Conservation (phyloP, 176 grass and related monocot genomes). For the Oryza officinalis region DNA sequence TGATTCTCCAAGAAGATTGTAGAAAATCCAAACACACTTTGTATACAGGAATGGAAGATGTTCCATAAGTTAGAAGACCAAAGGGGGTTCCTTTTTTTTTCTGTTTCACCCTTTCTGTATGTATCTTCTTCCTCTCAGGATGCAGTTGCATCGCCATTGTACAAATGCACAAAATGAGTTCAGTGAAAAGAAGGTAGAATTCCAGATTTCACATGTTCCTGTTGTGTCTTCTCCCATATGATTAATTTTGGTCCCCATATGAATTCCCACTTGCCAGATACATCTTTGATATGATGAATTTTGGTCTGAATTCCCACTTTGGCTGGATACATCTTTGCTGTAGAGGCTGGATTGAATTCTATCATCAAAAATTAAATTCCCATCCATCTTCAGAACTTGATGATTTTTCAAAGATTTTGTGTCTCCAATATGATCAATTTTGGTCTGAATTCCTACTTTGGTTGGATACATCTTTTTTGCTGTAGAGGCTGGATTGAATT, state of each 20-base stretch:
- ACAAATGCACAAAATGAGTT: slow-evolving; percentile 50
- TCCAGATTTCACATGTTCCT: slow-evolving; percentile 36
- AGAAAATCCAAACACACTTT: slow-evolving; percentile 25
- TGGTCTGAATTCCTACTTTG: too few relatives aligned
- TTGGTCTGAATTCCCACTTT: too few relatives aligned
- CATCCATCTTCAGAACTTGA: too few relatives aligned
- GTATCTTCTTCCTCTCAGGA: slow-evolving; percentile 37
- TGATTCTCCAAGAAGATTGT: slow-evolving; percentile 71
- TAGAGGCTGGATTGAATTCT: too few relatives aligned
- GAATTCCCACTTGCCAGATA: background rate
- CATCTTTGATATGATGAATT: background rate
- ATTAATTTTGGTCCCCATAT: slow-evolving; percentile 1
- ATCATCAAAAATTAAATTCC: too few relatives aligned
- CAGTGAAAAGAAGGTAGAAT: slow-evolving; percentile 39
- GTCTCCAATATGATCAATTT: too few relatives aligned
- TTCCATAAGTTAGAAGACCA: slow-evolving; percentile 38
- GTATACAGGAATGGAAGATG: slow-evolving; percentile 31
- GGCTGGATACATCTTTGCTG: background rate
- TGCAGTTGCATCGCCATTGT: slow-evolving; percentile 42
- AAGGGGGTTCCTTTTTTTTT: slow-evolving; percentile 6
- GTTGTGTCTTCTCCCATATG: slow-evolving; percentile 4
- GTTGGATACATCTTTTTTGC: too few relatives aligned
- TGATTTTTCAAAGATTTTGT: too few relatives aligned
- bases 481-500: background rate
- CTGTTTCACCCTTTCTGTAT: slow-evolving; percentile 37